Evolutionary conservation across 345 rosid species (phyloP).

Genomic region (Leavenworthia alabamica): DNA sequence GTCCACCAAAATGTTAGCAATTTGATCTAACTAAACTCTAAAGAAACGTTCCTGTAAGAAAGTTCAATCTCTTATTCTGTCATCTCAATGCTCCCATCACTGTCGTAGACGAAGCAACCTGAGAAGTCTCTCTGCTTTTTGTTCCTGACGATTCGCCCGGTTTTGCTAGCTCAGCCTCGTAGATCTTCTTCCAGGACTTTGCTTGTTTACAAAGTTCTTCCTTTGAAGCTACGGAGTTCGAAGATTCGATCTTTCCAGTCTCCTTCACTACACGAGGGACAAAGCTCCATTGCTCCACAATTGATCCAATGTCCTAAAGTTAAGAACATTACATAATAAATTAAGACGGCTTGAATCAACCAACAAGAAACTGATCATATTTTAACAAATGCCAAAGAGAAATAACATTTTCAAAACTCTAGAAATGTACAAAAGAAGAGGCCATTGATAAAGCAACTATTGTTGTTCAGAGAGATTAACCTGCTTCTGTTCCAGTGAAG

Average conservation of each 20-base stretch:
- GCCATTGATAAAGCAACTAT: neutral
- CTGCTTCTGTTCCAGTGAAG: slow-evolving; percentile 72
- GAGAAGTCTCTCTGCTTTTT: slow-evolving; percentile 19
- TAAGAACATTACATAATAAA: neutral
- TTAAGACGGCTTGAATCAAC: slow-evolving; percentile 1
- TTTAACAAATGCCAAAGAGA: slow-evolving; percentile 5
- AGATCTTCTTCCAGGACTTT: slow-evolving; percentile 49
- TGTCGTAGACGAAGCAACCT: slow-evolving; percentile 43
- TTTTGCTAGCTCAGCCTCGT: slow-evolving; percentile 45
- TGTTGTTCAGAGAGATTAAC: slow-evolving; percentile 29
- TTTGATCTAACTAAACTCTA: slow-evolving; percentile 19
- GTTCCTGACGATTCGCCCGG: slow-evolving; percentile 23
- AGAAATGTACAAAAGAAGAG: neutral
- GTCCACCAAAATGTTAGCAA: neutral
- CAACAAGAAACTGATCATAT: slow-evolving; percentile 7
- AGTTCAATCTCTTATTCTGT: slow-evolving; percentile 75
- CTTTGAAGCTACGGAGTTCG: slow-evolving; percentile 33
- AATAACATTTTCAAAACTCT: neutral
- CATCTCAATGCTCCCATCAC: slow-evolving; percentile 88
- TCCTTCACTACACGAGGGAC: slow-evolving; percentile 75
- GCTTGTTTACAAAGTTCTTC: slow-evolving; percentile 52
- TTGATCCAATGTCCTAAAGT: slow-evolving; percentile 43
- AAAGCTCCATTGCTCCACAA: slow-evolving; percentile 78
- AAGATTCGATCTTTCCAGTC: slow-evolving; percentile 47
- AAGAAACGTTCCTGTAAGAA: slow-evolving; percentile 44